Conservation (phyloP, 2,329 filamentous ascomycete species). For the Sordariomycetes sp. region DNA sequence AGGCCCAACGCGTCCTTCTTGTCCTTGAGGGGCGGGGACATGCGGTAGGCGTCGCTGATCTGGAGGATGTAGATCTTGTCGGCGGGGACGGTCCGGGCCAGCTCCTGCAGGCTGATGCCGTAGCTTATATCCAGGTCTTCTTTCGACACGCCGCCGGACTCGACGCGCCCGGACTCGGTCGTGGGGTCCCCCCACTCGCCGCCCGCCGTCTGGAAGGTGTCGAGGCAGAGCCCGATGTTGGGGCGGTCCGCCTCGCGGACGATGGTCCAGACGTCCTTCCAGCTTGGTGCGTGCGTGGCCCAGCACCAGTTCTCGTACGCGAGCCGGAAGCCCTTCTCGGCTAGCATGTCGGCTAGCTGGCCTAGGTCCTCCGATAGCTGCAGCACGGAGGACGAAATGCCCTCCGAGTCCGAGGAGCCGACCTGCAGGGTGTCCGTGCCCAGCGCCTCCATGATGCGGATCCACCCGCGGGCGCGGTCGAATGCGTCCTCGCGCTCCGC, state of each 20-base stretch:
- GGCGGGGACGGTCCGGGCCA: constrained; percentile 45
- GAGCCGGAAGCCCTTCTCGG: constrained; percentile 44
- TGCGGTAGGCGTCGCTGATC: constrained; percentile 63
- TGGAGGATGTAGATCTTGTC: constrained; percentile 69
- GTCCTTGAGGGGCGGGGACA: constrained; percentile 38
- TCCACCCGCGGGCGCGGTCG: constrained; percentile 53
- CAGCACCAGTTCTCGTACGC: constrained; percentile 81
- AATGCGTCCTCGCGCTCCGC: constrained; percentile 52
- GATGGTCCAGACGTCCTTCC: constrained; percentile 61
- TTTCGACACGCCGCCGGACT: constrained; percentile 19
- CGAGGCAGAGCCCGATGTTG: constrained; percentile 65
- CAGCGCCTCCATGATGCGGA: constrained; percentile 57
- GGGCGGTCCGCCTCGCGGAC: constrained; percentile 48
- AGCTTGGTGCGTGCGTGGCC: constrained; percentile 58
- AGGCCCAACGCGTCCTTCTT: constrained; percentile 38
- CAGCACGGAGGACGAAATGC: constrained; percentile 37
- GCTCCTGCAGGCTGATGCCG: constrained; percentile 39
- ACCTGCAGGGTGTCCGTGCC: constrained; percentile 63
- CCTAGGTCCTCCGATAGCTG: constrained; percentile 50
- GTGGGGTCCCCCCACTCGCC: constrained; percentile 66
- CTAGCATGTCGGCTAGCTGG: constrained; percentile 52
- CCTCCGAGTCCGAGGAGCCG: constrained; percentile 50
- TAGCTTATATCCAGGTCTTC: constrained; percentile 40
- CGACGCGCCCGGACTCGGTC: constrained; percentile 47
- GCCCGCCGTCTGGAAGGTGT: constrained; percentile 67